phyloP scores from a whole-genome alignment of 2,329 filamentous ascomycete genomes.

The Penicillium brevicompactum region DNA sequence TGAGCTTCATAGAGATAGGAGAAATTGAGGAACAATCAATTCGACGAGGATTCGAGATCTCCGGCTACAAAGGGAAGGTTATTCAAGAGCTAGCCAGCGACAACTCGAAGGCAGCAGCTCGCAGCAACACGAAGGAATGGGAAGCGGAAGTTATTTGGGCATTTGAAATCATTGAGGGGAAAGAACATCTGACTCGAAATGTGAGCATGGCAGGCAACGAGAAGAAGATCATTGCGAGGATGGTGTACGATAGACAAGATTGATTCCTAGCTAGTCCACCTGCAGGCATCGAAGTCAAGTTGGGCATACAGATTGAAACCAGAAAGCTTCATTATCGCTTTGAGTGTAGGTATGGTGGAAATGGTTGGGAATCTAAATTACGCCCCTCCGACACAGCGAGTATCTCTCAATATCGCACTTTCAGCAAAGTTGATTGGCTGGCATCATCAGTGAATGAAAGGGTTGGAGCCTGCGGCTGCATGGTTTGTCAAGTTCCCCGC shows the following conservation, averaged over 20 bases:
- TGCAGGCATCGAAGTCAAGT: not conserved
- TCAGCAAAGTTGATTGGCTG: no score
- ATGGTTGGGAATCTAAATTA: no score
- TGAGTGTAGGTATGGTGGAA: no score
- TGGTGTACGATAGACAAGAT: slow-evolving; percentile 4
- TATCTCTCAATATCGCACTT: no score
- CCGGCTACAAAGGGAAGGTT: slow-evolving; percentile 1
- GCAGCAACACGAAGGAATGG: slow-evolving; percentile 17
- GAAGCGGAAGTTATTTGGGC: slow-evolving; percentile 20
- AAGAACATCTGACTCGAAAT: slow-evolving; percentile 17
- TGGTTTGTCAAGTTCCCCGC: no score
- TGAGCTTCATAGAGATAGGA: slow-evolving; percentile 4
- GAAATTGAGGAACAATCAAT: slow-evolving; percentile 10
- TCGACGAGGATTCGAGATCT: slow-evolving; percentile 2
- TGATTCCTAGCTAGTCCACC: not conserved
- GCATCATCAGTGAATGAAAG: no score
- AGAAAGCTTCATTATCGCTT: no score
- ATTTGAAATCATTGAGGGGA: slow-evolving; percentile 18
- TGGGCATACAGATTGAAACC: not conserved
- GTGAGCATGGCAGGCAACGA: slow-evolving; percentile 3
- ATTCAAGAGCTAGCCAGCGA: slow-evolving; percentile 18
- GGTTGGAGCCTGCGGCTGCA: no score
- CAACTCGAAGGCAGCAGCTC: slow-evolving; percentile 4
- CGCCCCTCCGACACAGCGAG: no score
- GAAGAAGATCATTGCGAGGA: not conserved